Conservation (phyloP, 2,329 filamentous ascomycete species). For the Pleoardoris graminearum region DNA sequence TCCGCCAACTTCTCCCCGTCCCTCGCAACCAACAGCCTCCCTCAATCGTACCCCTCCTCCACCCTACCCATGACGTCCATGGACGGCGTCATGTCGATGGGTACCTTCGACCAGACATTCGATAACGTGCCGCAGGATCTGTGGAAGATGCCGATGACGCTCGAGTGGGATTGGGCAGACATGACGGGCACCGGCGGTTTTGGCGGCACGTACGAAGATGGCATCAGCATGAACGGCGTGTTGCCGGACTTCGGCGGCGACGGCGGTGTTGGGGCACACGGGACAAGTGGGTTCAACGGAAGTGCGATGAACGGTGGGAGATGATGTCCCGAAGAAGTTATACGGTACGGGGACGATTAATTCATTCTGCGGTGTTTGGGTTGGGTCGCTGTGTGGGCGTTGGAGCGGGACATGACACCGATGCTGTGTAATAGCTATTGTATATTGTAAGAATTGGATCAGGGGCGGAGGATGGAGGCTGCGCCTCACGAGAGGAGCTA, state of each 20-base stretch:
- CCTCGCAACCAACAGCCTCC: constrained; percentile 37
- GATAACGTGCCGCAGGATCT: constrained; percentile 78
- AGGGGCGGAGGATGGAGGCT: not conserved
- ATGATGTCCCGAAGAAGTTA: constrained; percentile 4
- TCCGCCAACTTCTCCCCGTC: constrained; percentile 35
- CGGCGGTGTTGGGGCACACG: constrained; percentile 24
- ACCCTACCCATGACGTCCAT: constrained; percentile 22
- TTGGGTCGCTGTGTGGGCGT: no score
- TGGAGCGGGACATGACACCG: not conserved
- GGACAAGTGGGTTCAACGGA: constrained; percentile 42
- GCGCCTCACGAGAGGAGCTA: not conserved
- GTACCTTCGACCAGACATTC: constrained; percentile 77
- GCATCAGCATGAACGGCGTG: constrained; percentile 46
- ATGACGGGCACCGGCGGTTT: constrained; percentile 45
- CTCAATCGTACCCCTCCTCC: constrained; percentile 14
- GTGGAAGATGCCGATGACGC: constrained; percentile 93
- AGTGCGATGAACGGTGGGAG: constrained; percentile 37
- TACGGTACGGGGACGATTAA: no score
- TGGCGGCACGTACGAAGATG: constrained; percentile 41
- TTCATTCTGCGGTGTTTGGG: no score
- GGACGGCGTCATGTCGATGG: constrained; percentile 28
- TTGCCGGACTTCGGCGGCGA: constrained; percentile 38
- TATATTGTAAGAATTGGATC: not conserved
- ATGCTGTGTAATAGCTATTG: not conserved
- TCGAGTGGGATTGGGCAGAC: constrained; percentile 83